Conservation (phyloP, 805 yeast species). For the Wickerhamomyces canadensis region DNA sequence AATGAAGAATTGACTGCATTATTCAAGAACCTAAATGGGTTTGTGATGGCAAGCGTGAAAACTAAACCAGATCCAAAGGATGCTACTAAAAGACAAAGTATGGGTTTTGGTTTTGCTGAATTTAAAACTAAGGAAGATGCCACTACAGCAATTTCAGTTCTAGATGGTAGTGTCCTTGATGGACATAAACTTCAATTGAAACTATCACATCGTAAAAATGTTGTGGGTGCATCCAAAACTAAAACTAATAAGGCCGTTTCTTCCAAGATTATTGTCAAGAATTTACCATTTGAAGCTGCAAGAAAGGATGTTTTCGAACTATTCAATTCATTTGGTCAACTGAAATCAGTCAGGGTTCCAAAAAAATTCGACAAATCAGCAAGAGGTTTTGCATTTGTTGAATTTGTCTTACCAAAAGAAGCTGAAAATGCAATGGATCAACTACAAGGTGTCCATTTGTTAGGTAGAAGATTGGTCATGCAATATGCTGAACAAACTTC, state of each 20-base stretch:
- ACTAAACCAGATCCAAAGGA: slow-evolving; percentile 84
- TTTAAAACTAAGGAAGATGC: slow-evolving; percentile 79
- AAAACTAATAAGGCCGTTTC: slow-evolving; percentile 33
- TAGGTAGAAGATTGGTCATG: slow-evolving; percentile 91
- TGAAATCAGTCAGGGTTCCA: slow-evolving; percentile 93
- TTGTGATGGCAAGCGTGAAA: slow-evolving; percentile 74
- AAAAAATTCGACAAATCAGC: slow-evolving; percentile 92
- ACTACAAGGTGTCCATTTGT: slow-evolving; percentile 90
- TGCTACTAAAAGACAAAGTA: slow-evolving; percentile 62
- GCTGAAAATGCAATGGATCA: slow-evolving; percentile 94
- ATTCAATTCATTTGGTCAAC: slow-evolving; percentile 90
- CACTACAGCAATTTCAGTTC: slow-evolving; percentile 58
- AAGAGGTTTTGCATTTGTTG: slow-evolving; percentile 97
- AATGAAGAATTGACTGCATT: slow-evolving; percentile 46
- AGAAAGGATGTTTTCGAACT: slow-evolving; percentile 89
- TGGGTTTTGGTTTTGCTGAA: slow-evolving; percentile 98
- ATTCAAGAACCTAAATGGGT: slow-evolving; percentile 74
- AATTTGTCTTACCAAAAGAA: slow-evolving; percentile 78
- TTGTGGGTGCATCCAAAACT: slow-evolving; percentile 23
- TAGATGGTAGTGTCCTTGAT: slow-evolving; percentile 76
- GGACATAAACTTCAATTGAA: slow-evolving; percentile 90
- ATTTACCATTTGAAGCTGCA: slow-evolving; percentile 93
- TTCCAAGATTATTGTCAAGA: slow-evolving; percentile 89
- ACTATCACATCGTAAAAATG: slow-evolving; percentile 72
- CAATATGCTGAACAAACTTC: slow-evolving; percentile 85